Percentiles rank a stretch among this genome's conserved stretches.
phyloP scores from a whole-genome alignment of 2,329 filamentous ascomycete genomes.

The Hypomyces perniciosus region DNA sequence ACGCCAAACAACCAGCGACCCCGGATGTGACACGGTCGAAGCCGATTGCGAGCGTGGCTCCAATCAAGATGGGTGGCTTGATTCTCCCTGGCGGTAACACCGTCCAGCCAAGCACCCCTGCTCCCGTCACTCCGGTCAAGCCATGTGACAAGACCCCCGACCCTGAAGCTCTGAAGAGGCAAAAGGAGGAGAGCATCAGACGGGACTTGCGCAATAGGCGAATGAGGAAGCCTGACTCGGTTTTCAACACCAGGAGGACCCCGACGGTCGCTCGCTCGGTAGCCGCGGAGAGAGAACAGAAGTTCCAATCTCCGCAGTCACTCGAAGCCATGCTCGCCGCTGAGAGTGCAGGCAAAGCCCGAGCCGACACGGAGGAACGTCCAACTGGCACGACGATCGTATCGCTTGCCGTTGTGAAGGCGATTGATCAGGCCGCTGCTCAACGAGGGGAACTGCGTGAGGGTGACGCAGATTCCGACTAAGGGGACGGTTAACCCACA shows the following conservation, averaged over 20 bases:
- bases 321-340: slow-evolving; percentile 1
- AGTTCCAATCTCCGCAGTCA: slow-evolving; percentile 8
- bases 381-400: slow-evolving; percentile 2
- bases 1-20: slow-evolving; percentile 1
- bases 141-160: slow-evolving; percentile 7
- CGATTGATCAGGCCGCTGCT: slow-evolving; percentile 4
- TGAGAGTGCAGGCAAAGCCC: neutral
- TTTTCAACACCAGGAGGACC: slow-evolving; percentile 9
- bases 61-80: slow-evolving; percentile 11
- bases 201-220: slow-evolving; percentile 11
- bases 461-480: slow-evolving; percentile 4
- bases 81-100: slow-evolving; percentile 11
- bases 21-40: slow-evolving; percentile 4
- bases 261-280: slow-evolving; percentile 9
- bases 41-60: slow-evolving; percentile 4
- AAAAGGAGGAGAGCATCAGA: slow-evolving; percentile 10
- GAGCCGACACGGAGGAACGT: slow-evolving; percentile 2
- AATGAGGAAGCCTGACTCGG: slow-evolving; percentile 9
- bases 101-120: slow-evolving; percentile 6
- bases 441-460: slow-evolving; percentile 1
- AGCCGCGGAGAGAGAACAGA: slow-evolving; percentile 8
- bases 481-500: too few species aligned
- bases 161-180: slow-evolving; percentile 3
- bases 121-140: slow-evolving; percentile 6
- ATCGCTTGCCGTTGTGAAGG: slow-evolving; percentile 11